Conservation (phyloP, 768 basidiomycete species). For the Termitomyces sp. region DNA sequence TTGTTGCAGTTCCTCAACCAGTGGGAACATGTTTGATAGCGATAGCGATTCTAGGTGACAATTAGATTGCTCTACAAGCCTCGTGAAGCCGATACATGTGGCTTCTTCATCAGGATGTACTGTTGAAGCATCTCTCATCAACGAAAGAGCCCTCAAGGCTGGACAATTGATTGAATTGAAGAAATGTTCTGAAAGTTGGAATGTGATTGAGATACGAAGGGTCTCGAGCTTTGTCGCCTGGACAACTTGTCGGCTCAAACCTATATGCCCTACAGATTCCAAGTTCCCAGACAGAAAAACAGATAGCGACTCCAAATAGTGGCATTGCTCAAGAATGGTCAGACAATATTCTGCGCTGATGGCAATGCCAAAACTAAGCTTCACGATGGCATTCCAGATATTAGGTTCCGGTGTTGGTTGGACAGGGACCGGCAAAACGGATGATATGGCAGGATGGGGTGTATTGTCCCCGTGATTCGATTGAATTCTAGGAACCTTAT, state of each 20-base stretch:
- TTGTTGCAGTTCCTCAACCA: neutral
- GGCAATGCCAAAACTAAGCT: neutral
- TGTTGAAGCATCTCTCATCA: neutral
- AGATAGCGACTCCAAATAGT: neutral
- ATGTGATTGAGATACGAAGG: neutral
- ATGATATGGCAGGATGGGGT: too few relatives aligned
- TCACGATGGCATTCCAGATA: neutral
- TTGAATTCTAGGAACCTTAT: too few relatives aligned
- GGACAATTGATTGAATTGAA: neutral
- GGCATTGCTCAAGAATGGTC: neutral
- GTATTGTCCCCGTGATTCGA: too few relatives aligned
- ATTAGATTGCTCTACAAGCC: neutral
- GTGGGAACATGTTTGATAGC: neutral
- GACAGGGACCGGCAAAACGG: too few relatives aligned
- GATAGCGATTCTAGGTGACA: neutral
- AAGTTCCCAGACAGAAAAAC: neutral
- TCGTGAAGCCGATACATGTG: neutral
- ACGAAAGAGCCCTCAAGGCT: neutral
- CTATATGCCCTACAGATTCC: too few relatives aligned
- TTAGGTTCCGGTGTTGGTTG: neutral
- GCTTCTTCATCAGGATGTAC: neutral
- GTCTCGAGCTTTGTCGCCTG: neutral
- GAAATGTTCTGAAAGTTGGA: neutral
- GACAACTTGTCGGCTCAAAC: neutral
- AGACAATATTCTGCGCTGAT: neutral